A percentile compares a stretch with the other conserved stretches of the same genome.
phyloP scores from a whole-genome alignment of 345 rosid species.

The Sonneratia alba region DNA sequence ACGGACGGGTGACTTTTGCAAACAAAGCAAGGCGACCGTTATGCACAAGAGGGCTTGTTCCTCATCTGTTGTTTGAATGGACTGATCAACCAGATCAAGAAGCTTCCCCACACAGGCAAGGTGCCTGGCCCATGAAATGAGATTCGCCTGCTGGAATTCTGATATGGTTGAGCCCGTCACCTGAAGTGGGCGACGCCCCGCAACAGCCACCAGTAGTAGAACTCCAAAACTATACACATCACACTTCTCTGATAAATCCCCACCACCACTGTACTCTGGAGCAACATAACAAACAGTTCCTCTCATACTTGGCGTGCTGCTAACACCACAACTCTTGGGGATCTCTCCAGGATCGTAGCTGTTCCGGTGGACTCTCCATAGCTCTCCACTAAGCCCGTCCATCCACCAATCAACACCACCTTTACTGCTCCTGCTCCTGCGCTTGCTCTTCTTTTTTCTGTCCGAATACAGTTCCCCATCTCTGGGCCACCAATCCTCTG shows the following conservation, averaged over 20 bases:
- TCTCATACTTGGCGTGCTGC: conserved; percentile 96
- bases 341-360: conserved; percentile 76
- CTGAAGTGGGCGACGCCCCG: conserved; percentile 84
- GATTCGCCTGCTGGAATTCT: conserved; percentile 76
- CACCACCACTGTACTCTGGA: conserved; percentile 78
- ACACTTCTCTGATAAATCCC: conserved; percentile 63
- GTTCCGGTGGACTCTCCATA: conserved; percentile 38
- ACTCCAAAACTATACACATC: conserved; percentile 93
- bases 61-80: conserved; percentile 37
- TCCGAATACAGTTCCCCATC: conserved; percentile 37
- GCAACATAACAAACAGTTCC: conserved; percentile 91
- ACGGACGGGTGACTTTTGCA: conserved; percentile 64
- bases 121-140: conserved; percentile 80
- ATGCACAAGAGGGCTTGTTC: conserved; percentile 73
- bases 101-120: conserved; percentile 69
- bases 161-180: conserved; percentile 64
- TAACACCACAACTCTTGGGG: conserved; percentile 59
- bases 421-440: conserved; percentile 37
- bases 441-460: conserved; percentile 46
- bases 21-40: conserved; percentile 62
- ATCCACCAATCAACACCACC: conserved; percentile 82
- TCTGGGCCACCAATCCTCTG: conserved; percentile 56
- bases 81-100: conserved; percentile 67
- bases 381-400: conserved; percentile 69
- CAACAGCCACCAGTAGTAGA: conserved; percentile 57